Evolutionary conservation across 2,329 filamentous ascomycete genomes (phyloP), one percentile per base, ranked within the genome.

Genomic region (Botrytis elliptica): DNA sequence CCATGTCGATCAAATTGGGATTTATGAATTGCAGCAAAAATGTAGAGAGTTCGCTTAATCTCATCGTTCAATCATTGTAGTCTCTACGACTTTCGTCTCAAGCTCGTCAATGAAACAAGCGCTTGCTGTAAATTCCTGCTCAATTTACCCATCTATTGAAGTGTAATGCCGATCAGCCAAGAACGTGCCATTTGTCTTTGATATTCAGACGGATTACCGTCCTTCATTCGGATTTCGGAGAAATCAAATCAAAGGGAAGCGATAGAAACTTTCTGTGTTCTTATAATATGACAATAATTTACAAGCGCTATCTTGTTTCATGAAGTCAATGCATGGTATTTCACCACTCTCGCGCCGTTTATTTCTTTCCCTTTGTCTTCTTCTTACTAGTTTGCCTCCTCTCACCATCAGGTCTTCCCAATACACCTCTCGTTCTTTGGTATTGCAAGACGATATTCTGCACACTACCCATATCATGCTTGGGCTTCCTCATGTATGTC

Each of bases 401-500:
- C 42, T 70, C 66, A 14, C 57, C 67, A 16, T 73, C 72, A 74
- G 38, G 73, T 29, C 73, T 75, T 46, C 81, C 82, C 77, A 87
- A 77, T 62, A 83, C 84, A 73, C 84, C 83, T 79, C 86, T 86
- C 79, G 86, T 83, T 80, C 86, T 85, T 79, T 89, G 83, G 81
- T 91, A 94, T 77, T 88, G 87, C 78, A 87, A 85, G 74, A 97
- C 93, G 79, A 95, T 86, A 77, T 92, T 90, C 82, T 97, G 93
- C 76, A 97, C 93, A 79, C 89, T 93, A 75, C 94, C 93, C 84
- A 94, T 89, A 84, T 97, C 94, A 83, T 97, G 94, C 84, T 91
- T 92, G 74, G 93, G 90, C 86, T 95, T 86, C 81, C 95, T 89
- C 92, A 99, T 92, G 83, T 95, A 98, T 80, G 93, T 97, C 83